phyloP scores from a whole-genome alignment of 2,329 filamentous ascomycete genomes.

The Westerdykella ornata region DNA sequence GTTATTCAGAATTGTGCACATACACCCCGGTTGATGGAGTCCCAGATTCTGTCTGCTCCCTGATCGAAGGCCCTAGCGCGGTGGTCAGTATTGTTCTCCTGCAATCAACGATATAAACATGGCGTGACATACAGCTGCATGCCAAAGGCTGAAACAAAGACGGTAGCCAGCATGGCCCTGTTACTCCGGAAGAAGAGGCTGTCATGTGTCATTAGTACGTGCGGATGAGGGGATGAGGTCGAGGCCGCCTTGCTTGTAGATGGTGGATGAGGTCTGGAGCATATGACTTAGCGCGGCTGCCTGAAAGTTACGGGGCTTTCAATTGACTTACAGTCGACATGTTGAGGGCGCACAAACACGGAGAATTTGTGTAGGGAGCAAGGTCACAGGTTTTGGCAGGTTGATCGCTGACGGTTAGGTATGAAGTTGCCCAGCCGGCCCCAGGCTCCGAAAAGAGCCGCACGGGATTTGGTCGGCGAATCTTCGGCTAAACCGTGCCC shows the following conservation, averaged over 20 bases:
- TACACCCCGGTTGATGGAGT: conserved; percentile 83
- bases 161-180: conserved; percentile 74
- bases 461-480: too few relatives aligned
- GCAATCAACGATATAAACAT: not conserved
- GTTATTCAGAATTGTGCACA: conserved; percentile 6
- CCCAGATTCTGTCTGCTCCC: conserved; percentile 79
- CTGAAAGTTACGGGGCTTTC: conserved; percentile 3
- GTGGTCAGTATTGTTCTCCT: conserved; percentile 16
- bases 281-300: conserved; percentile 19
- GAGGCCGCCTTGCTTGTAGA: conserved; percentile 47
- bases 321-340: conserved; percentile 55
- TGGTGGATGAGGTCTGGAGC: conserved; percentile 44
- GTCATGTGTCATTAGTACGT: conserved; percentile 30
- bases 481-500: not conserved
- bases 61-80: conserved; percentile 69
- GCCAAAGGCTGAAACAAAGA: conserved; percentile 82
- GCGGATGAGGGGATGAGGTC: conserved; percentile 10
- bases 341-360: conserved; percentile 34
- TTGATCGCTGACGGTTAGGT: not conserved
- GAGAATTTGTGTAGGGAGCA: not conserved
- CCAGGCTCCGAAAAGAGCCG: not conserved
- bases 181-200: conserved; percentile 84
- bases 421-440: not conserved
- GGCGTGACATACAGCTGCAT: conserved; percentile 75
- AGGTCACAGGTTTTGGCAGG: not conserved